Evolutionary conservation across 2,329 filamentous ascomycete species (phyloP).

Genomic region (Mollisiaceae sp.): DNA sequence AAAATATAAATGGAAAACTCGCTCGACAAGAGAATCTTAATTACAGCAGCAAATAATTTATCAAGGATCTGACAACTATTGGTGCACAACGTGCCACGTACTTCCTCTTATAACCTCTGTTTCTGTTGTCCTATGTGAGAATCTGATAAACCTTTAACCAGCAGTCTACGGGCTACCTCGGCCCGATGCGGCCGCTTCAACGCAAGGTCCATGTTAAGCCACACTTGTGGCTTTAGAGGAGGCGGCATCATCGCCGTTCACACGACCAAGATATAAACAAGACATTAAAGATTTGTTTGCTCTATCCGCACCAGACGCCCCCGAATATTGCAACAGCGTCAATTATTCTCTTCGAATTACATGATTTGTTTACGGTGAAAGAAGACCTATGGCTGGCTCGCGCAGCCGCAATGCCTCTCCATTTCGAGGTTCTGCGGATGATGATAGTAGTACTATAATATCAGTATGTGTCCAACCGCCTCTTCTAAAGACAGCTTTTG

Average conservation of each 20-base stretch:
- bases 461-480: conserved; percentile 36
- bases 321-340: conserved; percentile 4
- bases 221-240: conserved; percentile 17
- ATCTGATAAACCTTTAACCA: background rate
- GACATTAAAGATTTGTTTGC: background rate
- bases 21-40: background rate
- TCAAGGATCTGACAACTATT: background rate
- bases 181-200: conserved; percentile 19
- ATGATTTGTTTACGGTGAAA: conserved; percentile 38
- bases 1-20: background rate
- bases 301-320: conserved; percentile 1
- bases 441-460: conserved; percentile 41
- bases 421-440: conserved; percentile 36
- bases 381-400: conserved; percentile 42
- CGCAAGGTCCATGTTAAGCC: conserved; percentile 6
- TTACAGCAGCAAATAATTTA: background rate
- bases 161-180: background rate
- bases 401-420: conserved; percentile 43
- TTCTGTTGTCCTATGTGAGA: background rate
- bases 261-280: conserved; percentile 24
- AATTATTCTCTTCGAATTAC: conserved; percentile 16
- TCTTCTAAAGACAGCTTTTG: conserved; percentile 14
- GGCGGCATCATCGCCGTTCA: conserved; percentile 21
- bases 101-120: background rate
- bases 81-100: background rate